phyloP scores from a whole-genome alignment of 108 stramenopile species.

The Aureococcus anophagefferens region DNA sequence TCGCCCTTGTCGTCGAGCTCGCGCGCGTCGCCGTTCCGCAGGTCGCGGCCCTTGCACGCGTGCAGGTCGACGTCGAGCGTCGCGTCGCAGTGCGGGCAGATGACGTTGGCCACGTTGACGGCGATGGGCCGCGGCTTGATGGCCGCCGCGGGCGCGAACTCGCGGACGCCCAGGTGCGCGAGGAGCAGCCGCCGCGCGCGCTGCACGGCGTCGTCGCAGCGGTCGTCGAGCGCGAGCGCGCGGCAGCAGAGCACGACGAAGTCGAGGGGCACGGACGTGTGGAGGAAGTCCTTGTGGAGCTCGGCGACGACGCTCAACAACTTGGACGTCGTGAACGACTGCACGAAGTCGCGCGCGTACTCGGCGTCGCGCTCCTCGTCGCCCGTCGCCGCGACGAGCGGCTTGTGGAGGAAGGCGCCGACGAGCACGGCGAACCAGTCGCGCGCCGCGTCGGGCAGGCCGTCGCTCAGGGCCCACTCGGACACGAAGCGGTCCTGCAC shows the following conservation, averaged over 20 bases:
- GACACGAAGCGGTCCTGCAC: neutral
- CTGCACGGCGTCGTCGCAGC: conserved; percentile 63
- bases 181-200: conserved; percentile 71
- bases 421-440: conserved; percentile 4
- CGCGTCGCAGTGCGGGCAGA: conserved; percentile 83
- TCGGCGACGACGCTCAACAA: conserved; percentile 40
- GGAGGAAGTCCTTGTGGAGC: conserved; percentile 44
- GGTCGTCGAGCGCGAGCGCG: conserved; percentile 73
- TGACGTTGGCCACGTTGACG: conserved; percentile 81
- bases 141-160: conserved; percentile 71
- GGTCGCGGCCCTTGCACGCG: conserved; percentile 41
- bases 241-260: conserved; percentile 80
- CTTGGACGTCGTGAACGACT: conserved; percentile 50
- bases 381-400: neutral
- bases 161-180: conserved; percentile 81
- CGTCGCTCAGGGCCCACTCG: neutral
- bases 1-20: conserved; percentile 26
- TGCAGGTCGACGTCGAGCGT: conserved; percentile 84
- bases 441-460: neutral
- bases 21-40: conserved; percentile 28
- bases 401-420: conserved; percentile 7
- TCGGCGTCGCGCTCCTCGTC: neutral
- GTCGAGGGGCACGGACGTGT: conserved; percentile 71
- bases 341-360: conserved; percentile 1
- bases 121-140: conserved; percentile 76